These are phyloP conservation scores for Agrostemma githago DNA, from an alignment of 148 eudicot species.

Conservation along the genomic window DNA sequence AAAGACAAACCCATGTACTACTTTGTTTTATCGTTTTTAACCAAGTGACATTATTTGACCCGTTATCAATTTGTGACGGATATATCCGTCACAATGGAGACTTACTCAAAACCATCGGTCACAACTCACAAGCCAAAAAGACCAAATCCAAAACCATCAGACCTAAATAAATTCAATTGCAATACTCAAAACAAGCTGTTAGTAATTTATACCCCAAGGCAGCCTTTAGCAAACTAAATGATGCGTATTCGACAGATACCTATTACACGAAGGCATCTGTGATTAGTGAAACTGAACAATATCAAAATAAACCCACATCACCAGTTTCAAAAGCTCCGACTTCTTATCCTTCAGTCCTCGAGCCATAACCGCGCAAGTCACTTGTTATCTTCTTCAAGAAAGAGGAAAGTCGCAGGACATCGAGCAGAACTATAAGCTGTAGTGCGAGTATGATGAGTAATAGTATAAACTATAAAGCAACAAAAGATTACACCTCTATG, in stretches of 20 bases:
- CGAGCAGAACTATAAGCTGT: neutral
- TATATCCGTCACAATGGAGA: no score
- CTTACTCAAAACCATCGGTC: no score
- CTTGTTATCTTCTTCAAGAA: neutral
- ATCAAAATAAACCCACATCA: neutral
- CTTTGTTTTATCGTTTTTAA: no score
- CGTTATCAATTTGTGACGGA: no score
- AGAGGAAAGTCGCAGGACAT: neutral
- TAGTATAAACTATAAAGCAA: neutral
- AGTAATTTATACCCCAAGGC: no score
- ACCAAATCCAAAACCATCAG: no score
- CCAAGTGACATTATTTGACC: no score
- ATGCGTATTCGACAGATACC: neutral
- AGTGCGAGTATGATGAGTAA: neutral
- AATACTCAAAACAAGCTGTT: no score
- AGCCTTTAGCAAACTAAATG: no score
- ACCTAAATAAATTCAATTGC: no score
- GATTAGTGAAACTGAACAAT: neutral
- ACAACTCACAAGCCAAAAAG: no score
- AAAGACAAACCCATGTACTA: no score
- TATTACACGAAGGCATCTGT: neutral
- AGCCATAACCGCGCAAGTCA: neutral
- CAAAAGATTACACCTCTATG: neutral
- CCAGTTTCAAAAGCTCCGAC: neutral
- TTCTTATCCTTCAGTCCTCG: neutral